phyloP scores from a whole-genome alignment of 2,329 filamentous ascomycete genomes.

The Hymenoscyphus fructigenus region DNA sequence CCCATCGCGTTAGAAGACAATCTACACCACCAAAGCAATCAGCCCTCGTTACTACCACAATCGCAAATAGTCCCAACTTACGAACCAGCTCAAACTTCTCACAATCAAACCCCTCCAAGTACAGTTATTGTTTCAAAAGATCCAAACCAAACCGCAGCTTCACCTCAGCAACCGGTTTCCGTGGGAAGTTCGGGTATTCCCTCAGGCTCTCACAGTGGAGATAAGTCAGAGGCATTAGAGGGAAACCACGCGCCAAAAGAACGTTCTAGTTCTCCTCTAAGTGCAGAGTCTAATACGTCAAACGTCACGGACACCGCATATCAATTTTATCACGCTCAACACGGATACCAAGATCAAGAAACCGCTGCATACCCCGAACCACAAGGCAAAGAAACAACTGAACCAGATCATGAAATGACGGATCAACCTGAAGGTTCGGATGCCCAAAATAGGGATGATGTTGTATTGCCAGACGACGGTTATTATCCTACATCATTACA shows the following conservation, averaged over 20 bases:
- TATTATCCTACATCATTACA: constrained; percentile 17
- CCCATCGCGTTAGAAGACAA: not conserved
- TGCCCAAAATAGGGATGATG: not conserved
- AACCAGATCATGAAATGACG: not conserved
- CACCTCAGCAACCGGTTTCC: not conserved
- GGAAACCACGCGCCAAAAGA: not conserved
- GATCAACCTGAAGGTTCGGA: not conserved
- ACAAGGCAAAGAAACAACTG: not conserved
- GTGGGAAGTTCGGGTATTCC: not conserved
- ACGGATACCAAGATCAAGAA: constrained; percentile 8
- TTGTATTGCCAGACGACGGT: constrained; percentile 12
- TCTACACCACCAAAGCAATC: not conserved
- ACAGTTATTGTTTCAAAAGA: not conserved
- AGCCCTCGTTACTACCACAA: not conserved
- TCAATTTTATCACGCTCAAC: constrained; percentile 13
- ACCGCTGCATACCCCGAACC: not conserved
- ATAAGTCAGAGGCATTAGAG: not conserved
- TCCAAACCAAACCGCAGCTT: not conserved
- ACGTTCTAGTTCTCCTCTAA: constrained; percentile 8
- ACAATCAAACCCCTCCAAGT: not conserved
- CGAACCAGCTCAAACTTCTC: not conserved
- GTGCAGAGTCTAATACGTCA: constrained; percentile 12
- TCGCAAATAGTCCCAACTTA: not conserved
- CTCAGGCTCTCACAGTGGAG: not conserved
- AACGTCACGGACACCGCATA: constrained; percentile 12